These are phyloP conservation scores for Trichomonascaceae sp. DNA, from an alignment of 1,139 yeast genomes.

Conservation along the genomic window DNA sequence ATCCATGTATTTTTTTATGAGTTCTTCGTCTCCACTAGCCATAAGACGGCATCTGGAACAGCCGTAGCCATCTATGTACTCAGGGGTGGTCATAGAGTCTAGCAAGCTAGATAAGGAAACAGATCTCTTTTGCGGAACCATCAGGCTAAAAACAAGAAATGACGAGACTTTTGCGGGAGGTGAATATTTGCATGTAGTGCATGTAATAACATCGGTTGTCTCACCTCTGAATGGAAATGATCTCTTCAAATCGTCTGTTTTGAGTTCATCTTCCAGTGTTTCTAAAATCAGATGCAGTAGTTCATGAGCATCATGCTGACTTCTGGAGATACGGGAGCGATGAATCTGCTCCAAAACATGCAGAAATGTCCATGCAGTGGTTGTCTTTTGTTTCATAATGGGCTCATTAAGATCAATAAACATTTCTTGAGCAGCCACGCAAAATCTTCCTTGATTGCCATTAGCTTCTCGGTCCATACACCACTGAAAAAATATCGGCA, in stretches of 20 bases:
- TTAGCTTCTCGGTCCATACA: constrained; percentile 31
- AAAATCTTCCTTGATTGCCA: constrained; percentile 12
- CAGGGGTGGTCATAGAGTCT: constrained; percentile 50
- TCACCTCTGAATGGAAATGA: constrained; percentile 77
- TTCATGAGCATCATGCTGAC: constrained; percentile 95
- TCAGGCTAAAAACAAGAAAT: constrained; percentile 66
- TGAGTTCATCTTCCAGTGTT: constrained; percentile 64
- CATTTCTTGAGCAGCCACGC: constrained; percentile 46
- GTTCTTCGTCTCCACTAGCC: constrained; percentile 31
- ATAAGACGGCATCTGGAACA: constrained; percentile 65
- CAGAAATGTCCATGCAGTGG: constrained; percentile 75
- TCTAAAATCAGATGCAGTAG: constrained; percentile 74
- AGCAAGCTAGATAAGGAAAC: constrained; percentile 52
- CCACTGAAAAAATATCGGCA: constrained; percentile 59
- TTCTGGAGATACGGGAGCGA: constrained; percentile 66
- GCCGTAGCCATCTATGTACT: constrained; percentile 72
- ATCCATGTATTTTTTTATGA: constrained; percentile 9
- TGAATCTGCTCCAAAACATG: constrained; percentile 71
- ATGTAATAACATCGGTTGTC: constrained; percentile 58
- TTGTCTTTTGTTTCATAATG: constrained; percentile 45
- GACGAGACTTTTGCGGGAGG: constrained; percentile 58
- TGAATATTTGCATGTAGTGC: constrained; percentile 58
- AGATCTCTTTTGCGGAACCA: constrained; percentile 56
- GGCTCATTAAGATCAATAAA: constrained; percentile 60
- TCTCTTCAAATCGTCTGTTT: constrained; percentile 23